phyloP scores from a whole-genome alignment of 2,329 filamentous ascomycete species.

The Paraphaeosphaeria sporulosa region DNA sequence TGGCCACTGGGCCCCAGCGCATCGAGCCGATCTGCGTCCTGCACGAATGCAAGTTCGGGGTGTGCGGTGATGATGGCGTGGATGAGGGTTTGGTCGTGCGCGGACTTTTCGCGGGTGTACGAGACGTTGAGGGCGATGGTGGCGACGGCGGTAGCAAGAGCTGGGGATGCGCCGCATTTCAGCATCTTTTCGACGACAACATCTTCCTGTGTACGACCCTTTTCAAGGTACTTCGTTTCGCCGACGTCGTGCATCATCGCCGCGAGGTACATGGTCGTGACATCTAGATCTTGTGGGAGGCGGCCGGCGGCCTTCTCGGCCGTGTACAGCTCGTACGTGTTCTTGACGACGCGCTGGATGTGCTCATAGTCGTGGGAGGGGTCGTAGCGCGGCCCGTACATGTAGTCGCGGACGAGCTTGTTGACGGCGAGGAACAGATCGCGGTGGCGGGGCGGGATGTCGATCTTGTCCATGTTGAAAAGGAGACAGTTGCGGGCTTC shows the following conservation, averaged over 20 bases:
- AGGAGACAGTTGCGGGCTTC: not conserved
- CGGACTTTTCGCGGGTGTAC: constrained; percentile 73
- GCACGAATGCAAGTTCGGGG: constrained; percentile 81
- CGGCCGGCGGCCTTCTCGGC: constrained; percentile 46
- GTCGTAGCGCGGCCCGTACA: constrained; percentile 79
- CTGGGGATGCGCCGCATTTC: constrained; percentile 62
- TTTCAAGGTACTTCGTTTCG: constrained; percentile 74
- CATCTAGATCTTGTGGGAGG: constrained; percentile 52
- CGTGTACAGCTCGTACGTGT: constrained; percentile 70
- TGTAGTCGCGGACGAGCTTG: constrained; percentile 23
- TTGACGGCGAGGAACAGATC: constrained; percentile 41
- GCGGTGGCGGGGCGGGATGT: constrained; percentile 17
- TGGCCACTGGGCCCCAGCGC: constrained; percentile 85
- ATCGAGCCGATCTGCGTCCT: constrained; percentile 89
- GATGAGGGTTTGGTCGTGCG: constrained; percentile 61
- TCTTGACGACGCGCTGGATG: constrained; percentile 75
- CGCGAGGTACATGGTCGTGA: constrained; percentile 68
- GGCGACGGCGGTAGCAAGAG: constrained; percentile 72
- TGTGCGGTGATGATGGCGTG: constrained; percentile 58
- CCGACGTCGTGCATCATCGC: constrained; percentile 77
- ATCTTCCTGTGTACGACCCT: constrained; percentile 59
- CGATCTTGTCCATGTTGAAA: constrained; percentile 24
- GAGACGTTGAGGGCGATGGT: constrained; percentile 77
- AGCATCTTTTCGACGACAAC: constrained; percentile 64
- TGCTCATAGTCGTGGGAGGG: constrained; percentile 86